Base-by-base conservation (phyloP, 1,139 yeast genomes). In the Nakaseomyces uthaithaninus region DNA sequence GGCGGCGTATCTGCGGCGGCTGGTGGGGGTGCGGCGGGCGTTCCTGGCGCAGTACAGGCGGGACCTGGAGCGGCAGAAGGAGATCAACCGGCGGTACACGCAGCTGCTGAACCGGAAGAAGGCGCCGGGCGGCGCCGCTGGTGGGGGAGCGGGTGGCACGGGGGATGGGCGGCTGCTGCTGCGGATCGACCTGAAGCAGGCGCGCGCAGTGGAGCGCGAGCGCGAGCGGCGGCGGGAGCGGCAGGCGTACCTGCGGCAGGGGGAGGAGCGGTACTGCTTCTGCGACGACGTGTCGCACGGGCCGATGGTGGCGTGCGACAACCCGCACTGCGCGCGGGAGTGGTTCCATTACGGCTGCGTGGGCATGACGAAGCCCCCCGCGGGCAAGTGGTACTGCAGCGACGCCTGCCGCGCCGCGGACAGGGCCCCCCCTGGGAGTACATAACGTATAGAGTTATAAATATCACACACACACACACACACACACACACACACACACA, bases 241-340 rank as follows among this genome's bases (percentile, higher is more conserved):
- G 33, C 25, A 27, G 22, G 27, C 35, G 3, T 12, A 27, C 10
- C n/a, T 12, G 26, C 24, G 10, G 8, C 50, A 46, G 12, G 39
- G 40, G 14, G 49, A 48, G 19, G 48, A 49, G 18, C 37, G 77
- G 40, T 86, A 85, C 60, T 86, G 95, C 61, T 75, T 80, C 62
- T 86, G 95, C 59, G 85, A 82, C 52, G 75, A 85, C 47, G 87
- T 82, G 0, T 82, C 94, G 1, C 83, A 80, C 64, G 95, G 95
- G 10, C 85, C 84, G 50, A 86, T 86, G 95, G 79, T 86, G 61
- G 95, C 94, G 0, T 86, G 95, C 60, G 95, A 86, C 58, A 82
- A 82, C 53, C 77, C 75, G 15, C 78, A 78, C 49, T 86, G 95
- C 65, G 74, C 78, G 48, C 8, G 6, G 11, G 95, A 85, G 59